Conservation (phyloP, 805 yeast genomes). For the Teunomyces barrocoloradensis region DNA sequence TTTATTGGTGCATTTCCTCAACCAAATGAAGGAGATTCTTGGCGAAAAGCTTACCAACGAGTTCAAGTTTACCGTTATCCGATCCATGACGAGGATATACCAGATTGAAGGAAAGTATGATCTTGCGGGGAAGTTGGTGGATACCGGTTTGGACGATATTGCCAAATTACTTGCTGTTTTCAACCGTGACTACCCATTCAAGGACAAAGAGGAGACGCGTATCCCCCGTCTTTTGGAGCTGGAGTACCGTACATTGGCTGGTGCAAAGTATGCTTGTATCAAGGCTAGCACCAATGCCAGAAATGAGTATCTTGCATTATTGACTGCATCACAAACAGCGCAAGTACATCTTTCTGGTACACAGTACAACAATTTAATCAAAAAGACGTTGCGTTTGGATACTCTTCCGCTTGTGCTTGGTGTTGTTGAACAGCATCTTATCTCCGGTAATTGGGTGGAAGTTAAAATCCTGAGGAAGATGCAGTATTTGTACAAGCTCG, state of each 20-base stretch:
- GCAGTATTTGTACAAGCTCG: slow-evolving; percentile 27
- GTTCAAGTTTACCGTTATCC: slow-evolving; percentile 23
- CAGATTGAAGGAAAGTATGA: slow-evolving; percentile 19
- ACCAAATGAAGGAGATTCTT: slow-evolving; percentile 21
- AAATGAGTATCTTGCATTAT: slow-evolving; percentile 11
- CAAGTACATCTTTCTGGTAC: slow-evolving; percentile 17
- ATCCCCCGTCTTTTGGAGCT: slow-evolving; percentile 8
- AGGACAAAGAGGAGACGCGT: slow-evolving; percentile 7
- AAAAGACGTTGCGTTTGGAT: slow-evolving; percentile 5
- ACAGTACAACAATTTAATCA: slow-evolving; percentile 16
- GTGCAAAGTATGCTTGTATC: slow-evolving; percentile 14
- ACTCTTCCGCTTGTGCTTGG: slow-evolving; percentile 15
- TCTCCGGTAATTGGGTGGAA: slow-evolving; percentile 31
- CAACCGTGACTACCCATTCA: slow-evolving; percentile 18
- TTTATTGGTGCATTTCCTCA: slow-evolving; percentile 28
- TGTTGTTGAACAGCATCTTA: slow-evolving; percentile 29
- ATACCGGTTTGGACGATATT: slow-evolving; percentile 25
- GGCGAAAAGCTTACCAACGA: slow-evolving; percentile 19
- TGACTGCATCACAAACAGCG: slow-evolving; percentile 5
- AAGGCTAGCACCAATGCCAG: background rate
- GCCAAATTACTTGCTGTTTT: slow-evolving; percentile 13
- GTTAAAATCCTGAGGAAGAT: slow-evolving; percentile 17
- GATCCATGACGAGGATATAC: slow-evolving; percentile 30
- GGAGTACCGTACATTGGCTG: slow-evolving; percentile 9
- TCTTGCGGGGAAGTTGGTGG: slow-evolving; percentile 22